phyloP scores from a whole-genome alignment of 2,329 filamentous ascomycete species.

The Phialophora chinensis region DNA sequence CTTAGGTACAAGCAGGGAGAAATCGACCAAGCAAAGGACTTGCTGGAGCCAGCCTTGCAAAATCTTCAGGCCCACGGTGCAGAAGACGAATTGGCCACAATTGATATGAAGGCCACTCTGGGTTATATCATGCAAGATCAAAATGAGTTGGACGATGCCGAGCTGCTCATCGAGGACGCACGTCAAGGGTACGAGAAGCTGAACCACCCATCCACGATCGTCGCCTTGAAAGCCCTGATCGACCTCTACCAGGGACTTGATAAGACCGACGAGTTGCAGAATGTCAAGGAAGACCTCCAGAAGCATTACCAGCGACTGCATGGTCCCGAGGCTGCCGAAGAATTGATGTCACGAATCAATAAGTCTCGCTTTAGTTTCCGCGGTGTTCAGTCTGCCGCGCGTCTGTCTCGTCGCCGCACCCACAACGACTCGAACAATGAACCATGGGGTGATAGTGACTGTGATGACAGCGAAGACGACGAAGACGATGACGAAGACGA shows the following conservation, averaged over 20 bases:
- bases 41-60: background rate
- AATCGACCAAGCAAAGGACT: background rate
- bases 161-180: background rate
- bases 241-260: conserved; percentile 1
- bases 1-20: conserved; percentile 2
- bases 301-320: conserved; percentile 4
- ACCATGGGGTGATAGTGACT: background rate
- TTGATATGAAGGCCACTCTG: background rate
- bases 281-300: background rate
- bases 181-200: background rate
- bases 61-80: background rate
- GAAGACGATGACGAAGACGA: background rate
- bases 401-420: conserved; percentile 1
- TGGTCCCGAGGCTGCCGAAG: background rate
- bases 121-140: conserved; percentile 2
- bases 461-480: background rate
- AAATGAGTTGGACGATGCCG: background rate
- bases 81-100: conserved; percentile 1
- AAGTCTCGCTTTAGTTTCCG: background rate
- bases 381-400: background rate
- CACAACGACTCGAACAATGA: background rate
- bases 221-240: conserved; percentile 2
- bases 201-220: background rate
- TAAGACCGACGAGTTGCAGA: conserved; percentile 1
- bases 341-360: background rate